Evolutionary conservation across 208 protist genomes (phyloP).

Genomic region (Trypanosoma brucei): DNA sequence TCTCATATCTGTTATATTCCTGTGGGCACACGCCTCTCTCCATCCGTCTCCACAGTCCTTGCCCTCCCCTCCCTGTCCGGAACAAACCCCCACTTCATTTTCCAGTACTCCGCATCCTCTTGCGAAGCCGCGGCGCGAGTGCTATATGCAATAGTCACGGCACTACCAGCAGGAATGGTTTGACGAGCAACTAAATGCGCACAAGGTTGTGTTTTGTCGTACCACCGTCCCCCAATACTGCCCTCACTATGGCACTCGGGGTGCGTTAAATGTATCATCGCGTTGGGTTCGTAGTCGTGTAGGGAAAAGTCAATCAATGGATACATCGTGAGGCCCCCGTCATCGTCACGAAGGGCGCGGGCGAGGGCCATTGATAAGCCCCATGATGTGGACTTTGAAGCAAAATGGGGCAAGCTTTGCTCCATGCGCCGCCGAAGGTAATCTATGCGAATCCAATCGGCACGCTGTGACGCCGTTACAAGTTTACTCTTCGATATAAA

Average conservation of each 20-base stretch:
- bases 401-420: conserved; percentile 81
- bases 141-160: conserved; percentile 58
- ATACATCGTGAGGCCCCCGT: conserved; percentile 50
- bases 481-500: conserved; percentile 58
- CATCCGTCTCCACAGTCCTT: not conserved
- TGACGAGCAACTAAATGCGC: conserved; percentile 51
- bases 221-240: conserved; percentile 25
- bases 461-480: conserved; percentile 35
- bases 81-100: conserved; percentile 72
- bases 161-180: conserved; percentile 37
- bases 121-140: conserved; percentile 27
- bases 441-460: conserved; percentile 59
- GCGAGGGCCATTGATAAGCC: conserved; percentile 77
- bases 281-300: conserved; percentile 64
- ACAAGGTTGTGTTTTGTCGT: conserved; percentile 33
- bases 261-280: conserved; percentile 11
- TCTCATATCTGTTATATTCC: too few species aligned
- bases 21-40: too few species aligned
- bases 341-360: conserved; percentile 43
- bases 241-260: not conserved
- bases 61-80: conserved; percentile 15
- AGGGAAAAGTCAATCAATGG: conserved; percentile 82
- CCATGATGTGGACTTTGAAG: conserved; percentile 68
- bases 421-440: conserved; percentile 55
- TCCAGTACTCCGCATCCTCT: conserved; percentile 76